Conservation (phyloP, 768 basidiomycete genomes). For the Boletales sp. region DNA sequence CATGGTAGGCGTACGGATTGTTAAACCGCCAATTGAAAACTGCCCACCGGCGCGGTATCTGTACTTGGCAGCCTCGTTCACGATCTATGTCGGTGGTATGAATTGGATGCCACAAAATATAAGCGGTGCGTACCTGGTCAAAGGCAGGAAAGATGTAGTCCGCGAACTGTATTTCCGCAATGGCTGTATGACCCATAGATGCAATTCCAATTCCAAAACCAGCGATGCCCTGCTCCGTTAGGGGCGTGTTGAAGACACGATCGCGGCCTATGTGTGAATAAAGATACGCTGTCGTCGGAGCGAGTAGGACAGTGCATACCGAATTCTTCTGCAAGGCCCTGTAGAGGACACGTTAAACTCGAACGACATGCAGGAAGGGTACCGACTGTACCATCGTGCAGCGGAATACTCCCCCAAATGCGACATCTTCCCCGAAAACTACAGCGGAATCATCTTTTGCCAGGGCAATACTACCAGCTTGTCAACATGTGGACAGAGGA, state of each 20-base stretch:
- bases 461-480: conserved; percentile 63
- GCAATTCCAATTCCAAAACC: conserved; percentile 93
- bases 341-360: conserved; percentile 6
- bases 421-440: conserved; percentile 89
- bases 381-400: conserved; percentile 74
- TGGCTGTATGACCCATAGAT: conserved; percentile 90
- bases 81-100: conserved; percentile 49
- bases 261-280: conserved; percentile 58
- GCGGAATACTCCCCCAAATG: conserved; percentile 92
- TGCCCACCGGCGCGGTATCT: conserved; percentile 86
- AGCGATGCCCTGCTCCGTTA: conserved; percentile 91
- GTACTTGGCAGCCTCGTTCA: conserved; percentile 94
- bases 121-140: conserved; percentile 63
- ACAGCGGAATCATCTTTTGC: conserved; percentile 83
- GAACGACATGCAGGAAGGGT: background rate
- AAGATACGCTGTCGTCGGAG: background rate
- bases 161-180: conserved; percentile 90
- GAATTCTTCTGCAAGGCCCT: conserved; percentile 92
- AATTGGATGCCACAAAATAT: background rate
- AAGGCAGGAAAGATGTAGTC: conserved; percentile 95
- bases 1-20: conserved; percentile 85
- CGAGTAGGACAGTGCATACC: conserved; percentile 40
- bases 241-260: conserved; percentile 92
- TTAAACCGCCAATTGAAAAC: conserved; percentile 79
- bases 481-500: conserved; percentile 5